These are phyloP conservation scores for Neonectria neomacrospora DNA, from an alignment of 2,329 filamentous ascomycete species.

Conservation along the genomic window DNA sequence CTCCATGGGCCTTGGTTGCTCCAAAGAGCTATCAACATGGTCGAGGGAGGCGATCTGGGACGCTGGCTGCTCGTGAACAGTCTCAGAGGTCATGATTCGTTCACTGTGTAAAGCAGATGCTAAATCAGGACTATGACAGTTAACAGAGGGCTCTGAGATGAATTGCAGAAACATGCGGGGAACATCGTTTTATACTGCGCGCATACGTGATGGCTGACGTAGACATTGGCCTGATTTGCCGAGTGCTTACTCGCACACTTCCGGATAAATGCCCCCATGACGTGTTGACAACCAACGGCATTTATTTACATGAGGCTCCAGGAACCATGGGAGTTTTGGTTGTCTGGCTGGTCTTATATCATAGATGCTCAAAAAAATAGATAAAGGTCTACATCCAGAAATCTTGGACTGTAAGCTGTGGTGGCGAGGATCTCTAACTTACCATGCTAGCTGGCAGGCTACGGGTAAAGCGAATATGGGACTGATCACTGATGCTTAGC, in stretches of 20 bases:
- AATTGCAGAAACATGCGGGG: not conserved
- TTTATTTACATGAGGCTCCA: no score
- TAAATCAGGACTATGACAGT: not conserved
- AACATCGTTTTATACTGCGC: not conserved
- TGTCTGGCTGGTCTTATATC: no score
- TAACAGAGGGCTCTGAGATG: not conserved
- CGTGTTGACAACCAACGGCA: not conserved
- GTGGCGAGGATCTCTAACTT: no score
- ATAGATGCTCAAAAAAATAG: no score
- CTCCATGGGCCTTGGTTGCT: constrained; percentile 5
- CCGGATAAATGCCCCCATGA: constrained; percentile 14
- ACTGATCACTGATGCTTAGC: no score
- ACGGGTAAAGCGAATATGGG: no score
- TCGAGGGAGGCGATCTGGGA: rapidly evolving
- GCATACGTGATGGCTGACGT: no score
- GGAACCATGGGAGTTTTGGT: no score
- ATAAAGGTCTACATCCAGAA: no score
- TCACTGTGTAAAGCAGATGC: not conserved
- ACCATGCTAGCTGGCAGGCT: no score
- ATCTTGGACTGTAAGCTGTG: no score
- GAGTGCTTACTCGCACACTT: constrained; percentile 4
- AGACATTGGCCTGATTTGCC: not conserved
- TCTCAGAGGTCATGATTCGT: constrained; percentile 22
- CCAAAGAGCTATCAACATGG: not conserved
- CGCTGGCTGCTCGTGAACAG: not conserved